A percentile compares a stretch with the other conserved stretches of the same genome.
phyloP scores from a whole-genome alignment of 2,329 filamentous ascomycete genomes.

The Lasiodiplodia citricola region DNA sequence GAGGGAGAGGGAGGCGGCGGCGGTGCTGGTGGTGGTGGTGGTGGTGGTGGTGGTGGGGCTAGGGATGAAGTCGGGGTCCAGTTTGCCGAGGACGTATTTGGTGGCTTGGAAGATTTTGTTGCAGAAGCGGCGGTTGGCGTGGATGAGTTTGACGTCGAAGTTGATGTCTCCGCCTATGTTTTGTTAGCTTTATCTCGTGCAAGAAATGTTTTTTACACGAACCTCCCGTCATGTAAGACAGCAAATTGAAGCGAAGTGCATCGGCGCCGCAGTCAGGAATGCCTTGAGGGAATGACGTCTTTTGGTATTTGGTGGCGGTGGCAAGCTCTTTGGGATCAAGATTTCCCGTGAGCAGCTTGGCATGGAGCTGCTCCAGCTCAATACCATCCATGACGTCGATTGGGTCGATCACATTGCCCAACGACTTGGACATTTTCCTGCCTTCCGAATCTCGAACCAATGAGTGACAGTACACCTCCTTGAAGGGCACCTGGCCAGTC shows the following conservation, averaged over 20 bases:
- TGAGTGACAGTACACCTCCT: slow-evolving; percentile 95
- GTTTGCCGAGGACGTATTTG: slow-evolving; percentile 86
- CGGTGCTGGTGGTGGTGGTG: slow-evolving; percentile 43
- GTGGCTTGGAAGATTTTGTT: slow-evolving; percentile 98
- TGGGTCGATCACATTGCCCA: slow-evolving; percentile 95
- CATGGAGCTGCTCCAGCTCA: slow-evolving; percentile 75
- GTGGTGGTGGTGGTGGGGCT: slow-evolving; percentile 32
- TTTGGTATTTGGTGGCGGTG: slow-evolving; percentile 89
- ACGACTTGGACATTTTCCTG: slow-evolving; percentile 94
- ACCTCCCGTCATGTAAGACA: slow-evolving; percentile 82
- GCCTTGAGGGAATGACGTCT: slow-evolving; percentile 89
- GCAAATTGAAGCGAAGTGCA: slow-evolving; percentile 86
- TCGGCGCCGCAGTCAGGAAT: slow-evolving; percentile 95
- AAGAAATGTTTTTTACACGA: slow-evolving; percentile 43
- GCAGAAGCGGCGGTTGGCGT: slow-evolving; percentile 92
- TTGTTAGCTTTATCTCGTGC: too few species aligned
- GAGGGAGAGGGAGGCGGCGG: slow-evolving; percentile 65
- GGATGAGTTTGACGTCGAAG: slow-evolving; percentile 90
- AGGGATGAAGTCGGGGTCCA: slow-evolving; percentile 70
- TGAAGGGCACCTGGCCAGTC: slow-evolving; percentile 90
- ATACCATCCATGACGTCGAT: slow-evolving; percentile 92
- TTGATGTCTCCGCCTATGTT: slow-evolving; percentile 65
- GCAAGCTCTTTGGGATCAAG: slow-evolving; percentile 82
- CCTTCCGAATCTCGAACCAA: slow-evolving; percentile 92
- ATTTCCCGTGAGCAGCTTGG: slow-evolving; percentile 82